phyloP scores from a whole-genome alignment of 441 rosid species.

The Macaranga tanarius region DNA sequence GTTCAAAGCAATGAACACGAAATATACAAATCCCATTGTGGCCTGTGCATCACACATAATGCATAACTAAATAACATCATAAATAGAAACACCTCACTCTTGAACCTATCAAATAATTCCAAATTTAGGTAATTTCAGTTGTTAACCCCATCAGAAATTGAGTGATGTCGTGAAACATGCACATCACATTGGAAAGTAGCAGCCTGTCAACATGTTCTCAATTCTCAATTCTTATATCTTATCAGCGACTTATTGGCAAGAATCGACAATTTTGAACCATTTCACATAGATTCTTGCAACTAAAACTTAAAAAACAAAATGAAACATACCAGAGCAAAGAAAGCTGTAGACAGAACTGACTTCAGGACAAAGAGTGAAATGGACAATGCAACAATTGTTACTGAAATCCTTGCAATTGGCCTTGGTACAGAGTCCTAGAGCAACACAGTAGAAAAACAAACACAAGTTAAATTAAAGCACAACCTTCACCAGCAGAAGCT shows the following conservation, averaged over 20 bases:
- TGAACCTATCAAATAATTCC: not conserved
- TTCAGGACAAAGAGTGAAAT: conserved; percentile 58
- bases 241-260: too few species aligned
- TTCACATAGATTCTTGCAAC: not conserved
- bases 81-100: not conserved
- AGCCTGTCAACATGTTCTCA: not conserved
- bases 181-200: not conserved
- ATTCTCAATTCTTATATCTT: too few species aligned
- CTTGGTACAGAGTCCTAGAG: conserved; percentile 74
- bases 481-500: not conserved
- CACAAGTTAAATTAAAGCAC: not conserved
- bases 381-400: conserved; percentile 45
- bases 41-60: conserved; percentile 52
- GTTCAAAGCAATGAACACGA: conserved; percentile 76
- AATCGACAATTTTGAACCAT: not conserved
- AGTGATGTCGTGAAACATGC: not conserved
- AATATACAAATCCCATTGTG: conserved; percentile 87
- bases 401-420: conserved; percentile 68
- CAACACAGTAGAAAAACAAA: conserved; percentile 11
- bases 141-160: not conserved
- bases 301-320: not conserved
- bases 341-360: conserved; percentile 77
- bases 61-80: not conserved
- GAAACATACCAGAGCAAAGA: conserved; percentile 71
- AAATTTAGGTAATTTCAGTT: not conserved